Conservation (phyloP, 805 yeast species). For the Metschnikowia lachancei region DNA sequence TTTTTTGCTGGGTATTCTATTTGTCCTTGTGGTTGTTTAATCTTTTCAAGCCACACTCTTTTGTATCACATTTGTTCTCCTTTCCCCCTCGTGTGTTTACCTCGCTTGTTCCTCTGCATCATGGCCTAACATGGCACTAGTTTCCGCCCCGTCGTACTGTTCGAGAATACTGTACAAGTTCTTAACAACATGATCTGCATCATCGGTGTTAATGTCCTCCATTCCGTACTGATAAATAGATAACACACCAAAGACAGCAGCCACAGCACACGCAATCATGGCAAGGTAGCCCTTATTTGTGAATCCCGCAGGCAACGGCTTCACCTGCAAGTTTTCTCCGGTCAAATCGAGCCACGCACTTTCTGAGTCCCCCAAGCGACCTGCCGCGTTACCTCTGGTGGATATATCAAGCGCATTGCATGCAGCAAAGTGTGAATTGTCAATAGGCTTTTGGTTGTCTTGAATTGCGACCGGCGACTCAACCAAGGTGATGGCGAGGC, state of each 20-base stretch:
- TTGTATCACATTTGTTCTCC: no score
- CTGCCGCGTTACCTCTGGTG: conserved; percentile 69
- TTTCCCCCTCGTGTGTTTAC: neutral
- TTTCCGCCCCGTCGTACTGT: conserved; percentile 23
- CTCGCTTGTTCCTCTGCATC: neutral
- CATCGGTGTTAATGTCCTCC: conserved; percentile 55
- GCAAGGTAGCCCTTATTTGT: conserved; percentile 70
- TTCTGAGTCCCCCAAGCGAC: conserved; percentile 43
- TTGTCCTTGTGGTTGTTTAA: no score
- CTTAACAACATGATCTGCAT: conserved; percentile 41
- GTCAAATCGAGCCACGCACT: conserved; percentile 52
- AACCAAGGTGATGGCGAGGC: conserved; percentile 66
- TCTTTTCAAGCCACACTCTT: no score
- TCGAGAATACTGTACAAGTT: conserved; percentile 33
- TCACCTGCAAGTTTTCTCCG: conserved; percentile 60
- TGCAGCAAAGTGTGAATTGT: conserved; percentile 47
- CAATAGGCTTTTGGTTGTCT: conserved; percentile 28
- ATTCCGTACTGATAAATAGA: conserved; percentile 64
- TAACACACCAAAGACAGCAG: conserved; percentile 59
- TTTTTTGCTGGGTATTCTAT: no score
- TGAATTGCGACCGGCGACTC: conserved; percentile 65
- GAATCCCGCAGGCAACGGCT: conserved; percentile 68
- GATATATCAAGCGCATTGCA: conserved; percentile 50
- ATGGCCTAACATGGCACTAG: conserved; percentile 13
- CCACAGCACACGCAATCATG: conserved; percentile 47